Base-by-base conservation (phyloP, 208 protist genomes). In the Acanthamoeba culbertsoni region DNA sequence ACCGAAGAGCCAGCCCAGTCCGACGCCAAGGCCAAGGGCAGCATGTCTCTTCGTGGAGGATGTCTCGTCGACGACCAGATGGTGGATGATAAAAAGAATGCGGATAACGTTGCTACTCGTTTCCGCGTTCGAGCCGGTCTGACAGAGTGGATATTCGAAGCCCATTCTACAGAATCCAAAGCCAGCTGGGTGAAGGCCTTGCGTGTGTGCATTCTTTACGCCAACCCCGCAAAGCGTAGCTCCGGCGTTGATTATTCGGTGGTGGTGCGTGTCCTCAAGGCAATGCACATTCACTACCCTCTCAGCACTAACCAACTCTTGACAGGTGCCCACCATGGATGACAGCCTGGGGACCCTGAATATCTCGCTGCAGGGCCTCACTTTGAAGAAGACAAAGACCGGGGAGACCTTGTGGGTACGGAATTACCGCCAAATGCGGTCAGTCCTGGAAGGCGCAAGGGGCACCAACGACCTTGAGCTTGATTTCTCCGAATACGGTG, bases 401-500 rank as follows among this genome's bases (percentile, higher is more conserved):
- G 51, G 51, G 0, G 3, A 71, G 40, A 35, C 45, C 51, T 26
- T 63, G 40, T 90, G 45, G 51, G 33, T 23, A 20, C 33, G 51
- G 35, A 23, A 3, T 33, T 33, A 46, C 33, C 6, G 33, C 7
- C 55, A 90, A 53, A 45, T 90, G 51, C 48, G 46, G 33, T 35
- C 55, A 14, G 43, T 90, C 40, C 51, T 90, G n/a, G 23, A 43
- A 26, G 20, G 51, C 55, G 43, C 45, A 10, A 18, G 7, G 23
- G 3, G 12, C 6, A 26, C 82, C 51, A 40, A 65, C 51, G 57
- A 43, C 33, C 26, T 90, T n/a, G 23, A 45, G 0, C 57, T 90
- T 6, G 82, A 90, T 40, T 90, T 90, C 82, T 57, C 31, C 42
- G 51, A 90, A 62, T 90, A 62, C 14, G 82, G 82, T 23, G 82